A percentile compares a stretch with the other conserved stretches of the same genome.
Evolutionary conservation across 768 basidiomycete genomes (phyloP).

Genomic region (Symmetrospora coprosmae): DNA sequence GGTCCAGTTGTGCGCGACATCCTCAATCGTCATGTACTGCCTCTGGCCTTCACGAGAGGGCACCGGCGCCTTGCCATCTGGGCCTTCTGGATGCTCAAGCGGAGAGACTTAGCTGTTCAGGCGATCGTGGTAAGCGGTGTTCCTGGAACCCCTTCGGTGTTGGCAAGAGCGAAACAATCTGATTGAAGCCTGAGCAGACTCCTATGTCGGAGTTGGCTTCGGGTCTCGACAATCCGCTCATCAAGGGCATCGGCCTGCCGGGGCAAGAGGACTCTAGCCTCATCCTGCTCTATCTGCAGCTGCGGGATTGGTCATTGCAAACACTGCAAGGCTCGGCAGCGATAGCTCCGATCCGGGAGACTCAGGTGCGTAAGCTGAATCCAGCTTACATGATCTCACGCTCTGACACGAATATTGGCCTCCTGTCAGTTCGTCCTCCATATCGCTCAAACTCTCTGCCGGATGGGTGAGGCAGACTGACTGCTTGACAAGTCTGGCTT

Average conservation of each 20-base stretch:
- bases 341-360: conserved; percentile 73
- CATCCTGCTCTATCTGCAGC: conserved; percentile 72
- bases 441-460: conserved; percentile 78
- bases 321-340: conserved; percentile 83
- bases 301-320: conserved; percentile 80
- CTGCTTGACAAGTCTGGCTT: background rate
- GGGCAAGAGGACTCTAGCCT: conserved; percentile 90
- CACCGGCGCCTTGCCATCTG: conserved; percentile 89
- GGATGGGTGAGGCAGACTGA: conserved; percentile 58
- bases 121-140: conserved; percentile 62
- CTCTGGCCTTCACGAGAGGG: conserved; percentile 67
- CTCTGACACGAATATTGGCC: no score
- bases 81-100: conserved; percentile 88
- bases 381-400: no score
- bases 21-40: conserved; percentile 60
- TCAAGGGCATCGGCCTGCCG: conserved; percentile 60
- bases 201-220: conserved; percentile 26
- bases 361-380: conserved; percentile 42
- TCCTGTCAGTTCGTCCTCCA: conserved; percentile 62
- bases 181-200: conserved; percentile 18
- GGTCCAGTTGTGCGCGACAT: conserved; percentile 62
- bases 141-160: background rate
- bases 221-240: conserved; percentile 31
- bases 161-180: background rate
- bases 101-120: conserved; percentile 76